These are phyloP conservation scores for Hygrophoropsis aurantiaca DNA, from an alignment of 768 basidiomycete genomes.

Conservation along the genomic window DNA sequence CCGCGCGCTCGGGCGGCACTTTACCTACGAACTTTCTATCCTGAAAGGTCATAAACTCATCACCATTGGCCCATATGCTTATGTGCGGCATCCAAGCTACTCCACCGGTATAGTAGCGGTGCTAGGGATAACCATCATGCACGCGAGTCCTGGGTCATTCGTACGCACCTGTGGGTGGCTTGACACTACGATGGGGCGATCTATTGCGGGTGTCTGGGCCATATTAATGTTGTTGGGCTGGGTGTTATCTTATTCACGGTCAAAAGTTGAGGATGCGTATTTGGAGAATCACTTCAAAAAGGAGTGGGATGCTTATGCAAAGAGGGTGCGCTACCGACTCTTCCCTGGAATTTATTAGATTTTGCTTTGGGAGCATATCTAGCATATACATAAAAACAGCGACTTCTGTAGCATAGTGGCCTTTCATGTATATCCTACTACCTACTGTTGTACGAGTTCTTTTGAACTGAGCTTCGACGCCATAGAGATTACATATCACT, in stretches of 20 bases:
- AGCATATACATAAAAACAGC: too few species aligned
- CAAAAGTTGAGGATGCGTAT: slow-evolving; percentile 22
- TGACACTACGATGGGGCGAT: slow-evolving; percentile 13
- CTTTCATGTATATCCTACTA: too few species aligned
- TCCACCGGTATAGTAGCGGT: slow-evolving; percentile 20
- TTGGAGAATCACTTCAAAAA: slow-evolving; percentile 23
- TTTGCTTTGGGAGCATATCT: too few species aligned
- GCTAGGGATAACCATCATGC: slow-evolving; percentile 29
- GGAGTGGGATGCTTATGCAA: slow-evolving; percentile 32
- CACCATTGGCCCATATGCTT: slow-evolving; percentile 33
- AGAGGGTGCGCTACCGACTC: slow-evolving; percentile 25
- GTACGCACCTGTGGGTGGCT: slow-evolving; percentile 26
- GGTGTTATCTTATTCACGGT: slow-evolving; percentile 28
- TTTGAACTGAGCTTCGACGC: too few species aligned
- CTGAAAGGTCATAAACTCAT: slow-evolving; percentile 29
- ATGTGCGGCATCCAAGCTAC: slow-evolving; percentile 38
- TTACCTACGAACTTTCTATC: slow-evolving; percentile 36
- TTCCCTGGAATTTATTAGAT: slow-evolving; percentile 28
- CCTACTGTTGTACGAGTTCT: too few species aligned
- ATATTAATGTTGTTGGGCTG: slow-evolving; percentile 18
- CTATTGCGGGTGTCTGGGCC: slow-evolving; percentile 28
- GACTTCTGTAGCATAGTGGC: too few species aligned
- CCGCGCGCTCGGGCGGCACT: slow-evolving; percentile 29
- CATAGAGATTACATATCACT: too few species aligned
- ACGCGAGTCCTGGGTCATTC: slow-evolving; percentile 31